These are phyloP conservation scores for Coniferiporia sulphurascens DNA, from an alignment of 1,284 basidiomycete genomes.

Conservation along the genomic window DNA sequence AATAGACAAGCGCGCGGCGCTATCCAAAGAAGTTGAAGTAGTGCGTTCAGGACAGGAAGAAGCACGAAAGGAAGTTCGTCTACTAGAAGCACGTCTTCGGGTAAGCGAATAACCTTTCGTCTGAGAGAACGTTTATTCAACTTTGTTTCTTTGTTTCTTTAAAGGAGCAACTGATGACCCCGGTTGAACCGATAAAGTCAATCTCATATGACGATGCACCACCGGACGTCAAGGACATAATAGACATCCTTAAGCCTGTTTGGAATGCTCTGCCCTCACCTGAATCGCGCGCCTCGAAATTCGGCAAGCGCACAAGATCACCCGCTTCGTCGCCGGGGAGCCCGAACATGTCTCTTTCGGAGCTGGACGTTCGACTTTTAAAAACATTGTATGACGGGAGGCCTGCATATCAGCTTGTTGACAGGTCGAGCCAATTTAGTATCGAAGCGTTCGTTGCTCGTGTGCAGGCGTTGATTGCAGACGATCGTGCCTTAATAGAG, in stretches of 20 bases:
- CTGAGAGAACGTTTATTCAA: neutral
- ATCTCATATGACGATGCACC: conserved; percentile 25
- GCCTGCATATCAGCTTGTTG: conserved; percentile 33
- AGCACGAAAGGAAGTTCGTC: conserved; percentile 40
- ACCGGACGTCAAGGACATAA: conserved; percentile 55
- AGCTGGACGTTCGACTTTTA: conserved; percentile 74
- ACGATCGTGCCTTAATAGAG: conserved; percentile 80
- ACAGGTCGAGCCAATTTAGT: conserved; percentile 45
- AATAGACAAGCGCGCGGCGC: conserved; percentile 42
- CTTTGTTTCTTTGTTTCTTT: neutral
- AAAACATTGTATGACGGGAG: conserved; percentile 63
- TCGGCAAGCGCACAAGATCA: conserved; percentile 42
- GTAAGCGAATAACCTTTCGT: conserved; percentile 26
- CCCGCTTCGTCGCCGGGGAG: conserved; percentile 36
- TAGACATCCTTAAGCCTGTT: conserved; percentile 62
- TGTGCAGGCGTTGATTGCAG: conserved; percentile 72
- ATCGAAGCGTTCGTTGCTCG: conserved; percentile 72
- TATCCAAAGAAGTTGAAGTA: conserved; percentile 52
- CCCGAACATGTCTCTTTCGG: conserved; percentile 57
- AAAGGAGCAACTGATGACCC: conserved; percentile 6
- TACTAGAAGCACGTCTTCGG: conserved; percentile 41
- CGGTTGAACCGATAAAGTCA: conserved; percentile 29
- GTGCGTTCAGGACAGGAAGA: conserved; percentile 51
- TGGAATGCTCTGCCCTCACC: conserved; percentile 80
- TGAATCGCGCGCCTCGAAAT: conserved; percentile 65